These are phyloP conservation scores for Daldinia sp. DNA, from an alignment of 2,329 filamentous ascomycete genomes.

Conservation along the genomic window DNA sequence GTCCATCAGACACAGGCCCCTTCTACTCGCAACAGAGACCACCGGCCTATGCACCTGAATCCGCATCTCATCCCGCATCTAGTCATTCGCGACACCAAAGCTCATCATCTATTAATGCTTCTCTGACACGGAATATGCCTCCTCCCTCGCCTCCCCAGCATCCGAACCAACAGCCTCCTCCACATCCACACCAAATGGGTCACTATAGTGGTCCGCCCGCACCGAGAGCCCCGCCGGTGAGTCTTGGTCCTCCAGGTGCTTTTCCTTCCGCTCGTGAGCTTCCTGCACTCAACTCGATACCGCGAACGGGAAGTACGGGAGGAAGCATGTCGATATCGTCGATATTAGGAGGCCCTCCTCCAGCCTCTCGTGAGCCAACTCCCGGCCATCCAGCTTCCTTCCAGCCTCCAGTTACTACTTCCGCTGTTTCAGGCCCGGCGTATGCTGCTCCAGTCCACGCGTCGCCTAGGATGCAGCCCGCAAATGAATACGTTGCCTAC, in stretches of 20 bases:
- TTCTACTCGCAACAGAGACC: conserved; percentile 51
- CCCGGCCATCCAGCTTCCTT: conserved; percentile 58
- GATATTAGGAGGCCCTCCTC: conserved; percentile 67
- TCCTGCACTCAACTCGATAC: conserved; percentile 54
- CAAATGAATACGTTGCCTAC: conserved; percentile 67
- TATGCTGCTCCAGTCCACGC: conserved; percentile 65
- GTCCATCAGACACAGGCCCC: conserved; percentile 48
- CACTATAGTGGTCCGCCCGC: conserved; percentile 49
- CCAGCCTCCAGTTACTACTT: conserved; percentile 55
- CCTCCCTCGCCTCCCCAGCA: conserved; percentile 50
- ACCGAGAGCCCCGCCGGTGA: conserved; percentile 49
- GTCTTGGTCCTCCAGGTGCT: conserved; percentile 48
- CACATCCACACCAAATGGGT: conserved; percentile 48
- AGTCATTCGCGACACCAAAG: conserved; percentile 52
- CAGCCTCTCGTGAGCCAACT: conserved; percentile 58
- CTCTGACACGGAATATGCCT: conserved; percentile 49
- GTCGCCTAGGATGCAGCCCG: conserved; percentile 67
- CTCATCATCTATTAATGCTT: conserved; percentile 49
- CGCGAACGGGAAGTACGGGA: conserved; percentile 60
- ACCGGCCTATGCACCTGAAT: conserved; percentile 47
- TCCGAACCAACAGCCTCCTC: conserved; percentile 35
- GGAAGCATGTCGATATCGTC: conserved; percentile 73
- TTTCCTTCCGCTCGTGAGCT: conserved; percentile 51
- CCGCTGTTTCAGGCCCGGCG: conserved; percentile 58
- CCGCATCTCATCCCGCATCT: conserved; percentile 48